Conservation (phyloP, 1,284 basidiomycete genomes). For the Sparassis latifolia region DNA sequence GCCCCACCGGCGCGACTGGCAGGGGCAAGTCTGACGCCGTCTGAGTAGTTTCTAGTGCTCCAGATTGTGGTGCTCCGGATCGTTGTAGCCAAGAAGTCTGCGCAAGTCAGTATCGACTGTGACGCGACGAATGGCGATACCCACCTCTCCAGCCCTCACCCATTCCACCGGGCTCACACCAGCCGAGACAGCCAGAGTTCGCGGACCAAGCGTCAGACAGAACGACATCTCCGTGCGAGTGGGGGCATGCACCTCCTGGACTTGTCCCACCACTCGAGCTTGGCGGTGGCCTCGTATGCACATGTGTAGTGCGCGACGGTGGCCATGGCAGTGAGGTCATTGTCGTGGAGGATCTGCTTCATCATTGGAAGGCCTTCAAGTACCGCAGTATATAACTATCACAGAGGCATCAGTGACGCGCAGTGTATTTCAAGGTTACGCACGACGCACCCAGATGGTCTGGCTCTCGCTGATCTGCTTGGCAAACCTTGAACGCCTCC, state of each 20-base stretch:
- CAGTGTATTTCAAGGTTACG: not conserved
- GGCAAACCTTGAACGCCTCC: slow-evolving; percentile 59
- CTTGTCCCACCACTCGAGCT: slow-evolving; percentile 98
- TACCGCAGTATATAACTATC: slow-evolving; percentile 86
- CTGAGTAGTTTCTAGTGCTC: too few species aligned
- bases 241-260: slow-evolving; percentile 66
- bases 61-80: too few species aligned
- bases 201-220: too few species aligned
- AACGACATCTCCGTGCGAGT: slow-evolving; percentile 19
- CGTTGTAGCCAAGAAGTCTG: too few species aligned
- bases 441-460: slow-evolving; percentile 69
- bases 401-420: not conserved
- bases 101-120: too few species aligned
- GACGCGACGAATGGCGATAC: too few species aligned
- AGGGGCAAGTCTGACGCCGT: too few species aligned
- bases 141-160: too few species aligned
- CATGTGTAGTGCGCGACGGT: slow-evolving; percentile 94
- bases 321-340: slow-evolving; percentile 94
- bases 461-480: slow-evolving; percentile 61
- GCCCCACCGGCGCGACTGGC: slow-evolving; percentile 40
- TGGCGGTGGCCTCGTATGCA: slow-evolving; percentile 86
- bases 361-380: slow-evolving; percentile 92
- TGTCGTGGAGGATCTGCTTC: slow-evolving; percentile 94
- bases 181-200: too few species aligned
- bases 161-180: too few species aligned